Base-by-base conservation (phyloP, 495 filamentous ascomycete species). In the Talaromyces liani region DNA sequence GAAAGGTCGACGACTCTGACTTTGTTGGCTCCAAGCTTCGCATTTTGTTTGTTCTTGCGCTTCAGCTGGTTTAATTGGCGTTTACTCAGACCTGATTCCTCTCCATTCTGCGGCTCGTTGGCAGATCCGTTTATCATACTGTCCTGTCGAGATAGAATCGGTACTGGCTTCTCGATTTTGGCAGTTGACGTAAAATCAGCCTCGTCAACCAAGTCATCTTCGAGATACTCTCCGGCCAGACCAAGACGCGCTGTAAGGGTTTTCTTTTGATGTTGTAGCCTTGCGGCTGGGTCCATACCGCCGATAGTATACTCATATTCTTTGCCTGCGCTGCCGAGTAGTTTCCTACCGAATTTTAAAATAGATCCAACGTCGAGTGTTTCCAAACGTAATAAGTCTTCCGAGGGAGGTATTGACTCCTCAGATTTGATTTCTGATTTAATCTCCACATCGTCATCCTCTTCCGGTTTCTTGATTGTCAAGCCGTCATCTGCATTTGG, bases 11-110 rank as follows among this genome's bases (percentile, higher is more conserved):
- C 86, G n/a, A 91, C 83, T n/a, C 88, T 82, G 45, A 95, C 92
- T 72, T 98, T 98, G 63, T 88, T 92, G 14, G 88, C 88, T 39
- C 91, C 88, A 70, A 90, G 87, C 71, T 91, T 92, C 8, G 91
- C 91, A 68, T 89, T 88, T 61, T 85, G 80, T 70, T 93, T 96
- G 33, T 90, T 86, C 70, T 95, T 96, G 16, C 94, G 85, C 73
- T 98, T 98, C 9, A 98, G 80, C 61, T 91, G 90, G 69, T 98
- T 98, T 29, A 96, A 81, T 71, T 98, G 94, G 14, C 94, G 87
- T 63, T 92, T 90, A 77, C 93, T 97, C 16, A 98, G 77, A 3
- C 85, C 87, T 0, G 83, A 72, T 59, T 94, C 91, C 59, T 92
- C 91, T 8, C 75, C 61, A 68, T 76, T 67, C 25, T 79, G 77